Base-by-base conservation (phyloP, 2,329 filamentous ascomycete genomes). In the Colletotrichum simmondsii region DNA sequence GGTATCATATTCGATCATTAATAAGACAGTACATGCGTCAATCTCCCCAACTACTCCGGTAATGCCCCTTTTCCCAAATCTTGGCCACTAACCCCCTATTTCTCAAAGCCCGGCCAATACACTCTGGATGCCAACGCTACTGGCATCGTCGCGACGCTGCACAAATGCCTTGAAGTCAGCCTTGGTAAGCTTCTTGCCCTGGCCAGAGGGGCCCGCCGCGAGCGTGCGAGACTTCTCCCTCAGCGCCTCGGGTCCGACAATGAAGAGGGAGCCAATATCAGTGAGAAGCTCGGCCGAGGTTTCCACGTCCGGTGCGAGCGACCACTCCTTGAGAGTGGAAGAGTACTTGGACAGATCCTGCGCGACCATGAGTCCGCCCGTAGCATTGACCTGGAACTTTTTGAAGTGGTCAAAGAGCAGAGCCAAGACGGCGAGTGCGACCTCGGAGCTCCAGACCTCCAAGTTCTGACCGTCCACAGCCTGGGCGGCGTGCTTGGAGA, bases 291-390 rank as follows among this genome's bases (percentile, higher is more conserved):
- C 96, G 76, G 98, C 90, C 66, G 91, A 90, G 28, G 88, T 88
- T 76, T 90, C 89, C 61, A 92, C 90, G 53, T 93, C 91, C 77
- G 92, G 92, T 65, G 89, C 88, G 53, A 95, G 86, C 32, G 93
- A 90, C 95, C 95, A 98, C 42, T 92, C 92, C 74, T 94, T 92
- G 75, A 99, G 88, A 12, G 97, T 91, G 73, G 95, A 93, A 10
- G 94, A 93, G 82, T 99, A 99, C 80, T 95, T 95, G 46, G 95
- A 94, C 81, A 98, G 95, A 80, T 99, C 97, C 84, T 98, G 97
- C 46, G 93, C 96, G 30, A 98, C 94, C 90, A 98, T 97, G 59
- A 99, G 90, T 2, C 95, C 97, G 74, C 97, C 97, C 0, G 96
- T 95, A 53, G 95, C 94, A 77, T 95, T 98, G 76, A 99, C 95